phyloP scores from a whole-genome alignment of 805 yeast species.

The Candida yuanshanica region DNA sequence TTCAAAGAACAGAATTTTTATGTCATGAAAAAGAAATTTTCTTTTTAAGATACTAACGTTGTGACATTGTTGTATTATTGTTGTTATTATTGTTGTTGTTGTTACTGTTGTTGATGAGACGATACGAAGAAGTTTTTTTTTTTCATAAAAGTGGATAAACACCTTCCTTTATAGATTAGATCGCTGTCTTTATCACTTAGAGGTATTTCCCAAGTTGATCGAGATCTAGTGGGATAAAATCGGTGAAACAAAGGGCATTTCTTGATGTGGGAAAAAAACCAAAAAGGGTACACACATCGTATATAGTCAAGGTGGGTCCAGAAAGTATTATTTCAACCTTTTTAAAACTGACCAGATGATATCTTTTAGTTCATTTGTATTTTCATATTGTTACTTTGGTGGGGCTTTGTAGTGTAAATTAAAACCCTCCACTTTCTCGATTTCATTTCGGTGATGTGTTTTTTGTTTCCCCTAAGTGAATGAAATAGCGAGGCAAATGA shows the following conservation, averaged over 20 bases:
- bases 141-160: not conserved
- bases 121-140: conserved; percentile 1
- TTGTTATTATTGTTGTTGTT: not conserved
- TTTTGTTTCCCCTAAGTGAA: conserved; percentile 18
- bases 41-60: not conserved
- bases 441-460: not conserved
- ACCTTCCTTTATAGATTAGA: conserved; percentile 8
- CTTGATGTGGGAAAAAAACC: too few species aligned
- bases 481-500: conserved; percentile 21
- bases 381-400: too few species aligned
- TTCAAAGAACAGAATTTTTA: too few species aligned
- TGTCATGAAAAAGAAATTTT: too few species aligned
- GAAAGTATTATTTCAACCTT: too few species aligned
- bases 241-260: not conserved
- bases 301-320: too few species aligned
- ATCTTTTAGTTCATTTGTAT: too few species aligned
- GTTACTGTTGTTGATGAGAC: conserved; percentile 1
- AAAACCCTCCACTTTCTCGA: not conserved
- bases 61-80: not conserved
- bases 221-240: not conserved
- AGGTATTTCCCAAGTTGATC: conserved; percentile 7
- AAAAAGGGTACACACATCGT: too few species aligned
- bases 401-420: too few species aligned
- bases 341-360: too few species aligned
- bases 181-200: conserved; percentile 27